These are phyloP conservation scores for Alternaria arbusti DNA, from an alignment of 2,329 filamentous ascomycete genomes.

Conservation along the genomic window DNA sequence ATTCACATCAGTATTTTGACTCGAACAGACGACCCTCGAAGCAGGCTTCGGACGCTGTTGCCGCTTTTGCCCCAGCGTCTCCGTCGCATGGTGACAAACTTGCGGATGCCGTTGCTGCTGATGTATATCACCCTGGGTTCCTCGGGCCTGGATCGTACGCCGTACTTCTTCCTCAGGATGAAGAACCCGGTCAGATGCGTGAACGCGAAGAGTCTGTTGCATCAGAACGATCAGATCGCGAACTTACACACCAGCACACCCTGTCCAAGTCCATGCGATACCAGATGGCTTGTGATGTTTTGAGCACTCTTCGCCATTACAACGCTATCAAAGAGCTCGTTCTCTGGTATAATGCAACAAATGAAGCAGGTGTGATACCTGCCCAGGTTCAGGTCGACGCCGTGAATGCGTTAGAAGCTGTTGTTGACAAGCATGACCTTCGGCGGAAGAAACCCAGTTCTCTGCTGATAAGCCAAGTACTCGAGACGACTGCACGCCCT, in stretches of 20 bases:
- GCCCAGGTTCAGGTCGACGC: constrained; percentile 44
- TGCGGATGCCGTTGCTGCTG: constrained; percentile 41
- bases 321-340: constrained; percentile 33
- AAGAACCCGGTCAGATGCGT: constrained; percentile 20
- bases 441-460: constrained; percentile 29
- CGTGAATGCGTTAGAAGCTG: constrained; percentile 36
- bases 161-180: constrained; percentile 37
- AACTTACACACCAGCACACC: constrained; percentile 38
- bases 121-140: constrained; percentile 42
- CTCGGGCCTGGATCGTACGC: constrained; percentile 44
- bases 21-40: constrained; percentile 23
- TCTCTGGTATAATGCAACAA: constrained; percentile 29
- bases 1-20: constrained; percentile 1
- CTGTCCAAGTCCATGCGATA: constrained; percentile 40
- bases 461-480: constrained; percentile 30
- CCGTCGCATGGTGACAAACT: constrained; percentile 29
- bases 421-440: constrained; percentile 42
- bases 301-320: constrained; percentile 38
- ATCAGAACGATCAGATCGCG: constrained; percentile 35
- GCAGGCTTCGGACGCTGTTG: constrained; percentile 9
- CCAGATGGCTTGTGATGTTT: constrained; percentile 36
- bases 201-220: constrained; percentile 31
- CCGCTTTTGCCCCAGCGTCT: constrained; percentile 17
- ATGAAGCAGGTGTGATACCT: constrained; percentile 46
- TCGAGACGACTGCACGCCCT: constrained; percentile 37